phyloP scores from a whole-genome alignment of 768 basidiomycete genomes.

The Podaxis pistillaris region DNA sequence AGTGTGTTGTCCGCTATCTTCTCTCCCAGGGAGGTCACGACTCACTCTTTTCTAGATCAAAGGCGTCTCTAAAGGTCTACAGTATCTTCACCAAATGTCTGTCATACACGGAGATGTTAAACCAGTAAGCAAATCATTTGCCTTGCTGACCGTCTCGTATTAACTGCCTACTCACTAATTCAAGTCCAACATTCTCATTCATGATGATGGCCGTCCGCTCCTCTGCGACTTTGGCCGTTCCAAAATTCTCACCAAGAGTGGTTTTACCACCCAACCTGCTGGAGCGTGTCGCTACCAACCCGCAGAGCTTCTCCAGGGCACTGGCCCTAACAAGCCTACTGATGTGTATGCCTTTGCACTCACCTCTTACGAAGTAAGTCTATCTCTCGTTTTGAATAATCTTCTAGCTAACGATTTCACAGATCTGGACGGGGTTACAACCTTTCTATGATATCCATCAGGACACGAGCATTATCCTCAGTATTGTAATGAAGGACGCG shows the following conservation, averaged over 20 bases:
- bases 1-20: conserved; percentile 4
- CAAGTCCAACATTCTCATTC: conserved; percentile 20
- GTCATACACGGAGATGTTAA: conserved; percentile 22
- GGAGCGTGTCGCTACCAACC: conserved; percentile 17
- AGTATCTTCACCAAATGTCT: conserved; percentile 18
- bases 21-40: background rate
- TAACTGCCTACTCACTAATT: background rate
- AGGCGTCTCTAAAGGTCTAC: conserved; percentile 16
- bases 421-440: background rate
- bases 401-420: background rate
- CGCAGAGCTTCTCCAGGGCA: conserved; percentile 15
- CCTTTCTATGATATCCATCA: background rate
- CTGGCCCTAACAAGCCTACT: background rate
- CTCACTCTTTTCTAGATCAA: conserved; percentile 5
- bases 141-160: background rate
- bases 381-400: background rate
- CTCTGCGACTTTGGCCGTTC: conserved; percentile 24
- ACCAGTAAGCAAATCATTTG: conserved; percentile 8
- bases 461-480: background rate
- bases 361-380: background rate
- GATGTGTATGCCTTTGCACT: conserved; percentile 20
- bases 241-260: conserved; percentile 11
- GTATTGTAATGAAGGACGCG: background rate
- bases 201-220: conserved; percentile 13
- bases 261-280: conserved; percentile 18